phyloP scores from a whole-genome alignment of 192 early-diverging fungal species.

The Coemansia sp. region DNA sequence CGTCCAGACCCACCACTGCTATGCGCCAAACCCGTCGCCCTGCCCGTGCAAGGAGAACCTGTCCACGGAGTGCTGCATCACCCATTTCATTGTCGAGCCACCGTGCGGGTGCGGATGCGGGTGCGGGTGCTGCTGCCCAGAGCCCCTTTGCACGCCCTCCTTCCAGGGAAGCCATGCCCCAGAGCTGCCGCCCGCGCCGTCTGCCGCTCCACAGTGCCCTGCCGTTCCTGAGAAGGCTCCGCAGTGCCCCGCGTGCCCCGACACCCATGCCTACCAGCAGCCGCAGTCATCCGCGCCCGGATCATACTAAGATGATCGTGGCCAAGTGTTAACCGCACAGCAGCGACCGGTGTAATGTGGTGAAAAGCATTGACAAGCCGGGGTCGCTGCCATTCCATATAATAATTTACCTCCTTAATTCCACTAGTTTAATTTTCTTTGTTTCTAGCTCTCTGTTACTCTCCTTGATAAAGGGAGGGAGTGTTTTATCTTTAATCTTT shows the following conservation, averaged over 20 bases:
- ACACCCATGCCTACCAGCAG: slow-evolving; percentile 4
- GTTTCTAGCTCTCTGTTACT: too few relatives aligned
- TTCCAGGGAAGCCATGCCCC: slow-evolving; percentile 42
- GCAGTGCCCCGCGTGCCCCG: slow-evolving; percentile 34
- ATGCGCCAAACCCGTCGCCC: slow-evolving; percentile 36
- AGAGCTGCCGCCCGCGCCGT: slow-evolving; percentile 16
- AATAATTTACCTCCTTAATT: too few relatives aligned
- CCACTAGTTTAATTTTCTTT: too few relatives aligned
- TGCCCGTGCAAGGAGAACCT: slow-evolving; percentile 45
- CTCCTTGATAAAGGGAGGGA: too few relatives aligned
- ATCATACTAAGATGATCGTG: not conserved
- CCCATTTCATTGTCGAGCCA: slow-evolving; percentile 52
- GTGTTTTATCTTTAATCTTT: too few relatives aligned
- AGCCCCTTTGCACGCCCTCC: slow-evolving; percentile 47
- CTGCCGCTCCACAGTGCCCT: slow-evolving; percentile 39
- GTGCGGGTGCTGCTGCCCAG: slow-evolving; percentile 41
- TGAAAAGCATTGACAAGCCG: too few relatives aligned
- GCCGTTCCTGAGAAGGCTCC: slow-evolving; percentile 22
- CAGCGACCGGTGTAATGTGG: too few relatives aligned
- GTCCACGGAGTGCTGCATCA: slow-evolving; percentile 55
- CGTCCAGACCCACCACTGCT: slow-evolving; percentile 54
- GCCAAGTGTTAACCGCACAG: not conserved
- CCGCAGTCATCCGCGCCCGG: not conserved
- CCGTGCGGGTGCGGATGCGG: slow-evolving; percentile 40
- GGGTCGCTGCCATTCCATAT: too few relatives aligned